Base-by-base conservation (phyloP, 192 early-diverging fungal species). In the Chytriomyces sp. region DNA sequence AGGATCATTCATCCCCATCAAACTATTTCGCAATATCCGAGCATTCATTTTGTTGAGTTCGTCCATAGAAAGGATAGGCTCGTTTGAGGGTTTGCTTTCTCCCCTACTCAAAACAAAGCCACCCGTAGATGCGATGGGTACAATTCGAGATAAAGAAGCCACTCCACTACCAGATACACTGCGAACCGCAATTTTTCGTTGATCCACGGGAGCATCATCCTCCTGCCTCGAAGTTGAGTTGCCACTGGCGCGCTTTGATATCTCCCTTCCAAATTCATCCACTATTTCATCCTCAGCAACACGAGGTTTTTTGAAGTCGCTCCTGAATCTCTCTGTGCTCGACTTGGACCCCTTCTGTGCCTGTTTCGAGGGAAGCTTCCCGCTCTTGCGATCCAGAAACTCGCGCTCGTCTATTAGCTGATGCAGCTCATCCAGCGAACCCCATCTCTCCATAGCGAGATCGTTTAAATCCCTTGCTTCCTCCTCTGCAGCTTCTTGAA, bases 21-120 rank as follows among this genome's bases (percentile, higher is more conserved):
- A 71, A 39, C 82, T 87, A 4, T 95, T 95, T 53, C 93, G 91
- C 19, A 98, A 72, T 49, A 93, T 85, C 39, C 90, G 87, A 2
- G 94, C 87, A 34, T 90, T 86, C 41, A 98, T 78, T 62, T 90
- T 94, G 84, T 98, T 98, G 19, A 98, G 78, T 56, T 96, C 88
- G 55, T 87, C 87, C 32, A 76, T 70, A 0, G 84, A 68, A 1
- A 92, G 64, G 0, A 82, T 57, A 3, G 83, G 73, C 1, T 74
- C 64, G 36, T 59, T 34, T 19, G 7, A 55, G n/a, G 12, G 33
- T 17, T 38, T 17, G 17, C 59, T 19, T 19, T 34, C 34, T 5
- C 19, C 5, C 30, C 38, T 6, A n/a, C 28, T 33, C 0, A 40
- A 64, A 3, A 70, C 39, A 17, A 59, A 32, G 5, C 68, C 68